These are phyloP conservation scores for Calonectria pteridis DNA, from an alignment of 2,329 filamentous ascomycete genomes.

Conservation along the genomic window DNA sequence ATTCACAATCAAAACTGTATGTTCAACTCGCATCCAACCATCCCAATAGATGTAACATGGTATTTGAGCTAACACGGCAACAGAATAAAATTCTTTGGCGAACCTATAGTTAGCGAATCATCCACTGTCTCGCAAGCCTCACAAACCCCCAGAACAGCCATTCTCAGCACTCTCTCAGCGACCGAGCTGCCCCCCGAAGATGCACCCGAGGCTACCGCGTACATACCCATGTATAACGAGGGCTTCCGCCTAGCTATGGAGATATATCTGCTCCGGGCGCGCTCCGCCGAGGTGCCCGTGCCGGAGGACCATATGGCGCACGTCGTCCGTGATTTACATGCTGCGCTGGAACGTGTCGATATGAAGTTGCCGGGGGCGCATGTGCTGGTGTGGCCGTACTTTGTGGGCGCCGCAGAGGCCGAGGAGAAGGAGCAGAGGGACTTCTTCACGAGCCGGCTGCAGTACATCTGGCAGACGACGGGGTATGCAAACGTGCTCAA, in stretches of 20 bases:
- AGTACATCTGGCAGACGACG: conserved; percentile 23
- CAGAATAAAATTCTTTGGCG: conserved; percentile 29
- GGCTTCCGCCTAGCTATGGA: conserved; percentile 24
- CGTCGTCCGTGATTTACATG: conserved; percentile 9
- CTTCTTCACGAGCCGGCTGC: conserved; percentile 14
- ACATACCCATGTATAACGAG: conserved; percentile 25
- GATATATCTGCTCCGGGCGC: conserved; percentile 19
- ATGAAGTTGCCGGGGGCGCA: conserved; percentile 22
- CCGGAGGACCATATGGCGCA: conserved; percentile 7
- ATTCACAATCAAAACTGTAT: conserved; percentile 22
- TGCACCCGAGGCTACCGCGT: not conserved
- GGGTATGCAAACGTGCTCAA: conserved; percentile 26
- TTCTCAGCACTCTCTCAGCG: conserved; percentile 17
- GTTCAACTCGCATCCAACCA: not conserved
- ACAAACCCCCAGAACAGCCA: not conserved
- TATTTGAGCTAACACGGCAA: not conserved
- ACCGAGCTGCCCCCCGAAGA: conserved; percentile 1
- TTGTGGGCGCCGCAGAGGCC: conserved; percentile 26
- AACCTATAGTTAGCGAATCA: conserved; percentile 21
- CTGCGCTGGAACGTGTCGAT: conserved; percentile 8
- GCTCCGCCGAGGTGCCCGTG: conserved; percentile 16
- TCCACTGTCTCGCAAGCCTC: not conserved
- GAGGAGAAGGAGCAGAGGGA: not conserved
- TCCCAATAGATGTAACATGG: not conserved
- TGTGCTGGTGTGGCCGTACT: conserved; percentile 25